Base-by-base conservation (phyloP, 2,329 filamentous ascomycete species). In the Aspergillus persii region DNA sequence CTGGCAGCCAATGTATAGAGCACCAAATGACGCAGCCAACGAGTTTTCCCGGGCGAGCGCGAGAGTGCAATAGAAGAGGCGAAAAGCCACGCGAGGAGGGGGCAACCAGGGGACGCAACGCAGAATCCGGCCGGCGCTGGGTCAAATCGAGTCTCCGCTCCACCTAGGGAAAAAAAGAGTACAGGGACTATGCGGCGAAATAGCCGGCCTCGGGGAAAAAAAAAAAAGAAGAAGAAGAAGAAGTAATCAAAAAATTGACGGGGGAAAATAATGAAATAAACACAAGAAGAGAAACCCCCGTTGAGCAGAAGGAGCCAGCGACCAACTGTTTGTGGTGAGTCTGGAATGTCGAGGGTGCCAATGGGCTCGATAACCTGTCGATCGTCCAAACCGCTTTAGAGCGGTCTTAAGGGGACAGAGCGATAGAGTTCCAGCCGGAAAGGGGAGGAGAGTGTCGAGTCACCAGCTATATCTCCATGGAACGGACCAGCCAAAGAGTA, bases 351-450 rank as follows among this genome's bases (percentile, higher is more conserved):
- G 60, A 26, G 59, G 58, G 60, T 49, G 50, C 53, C 56, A 56
- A 61, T 53, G 56, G 54, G 62, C 60, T 59, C 18, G 18, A 23
- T 23, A 23, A 59, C 56, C 52, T 59, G 60, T 63, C 65, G 57
- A 63, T 62, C 57, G 56, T 41, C 60, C 54, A 59, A 63, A 57
- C 48, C 54, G 59, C 58, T 58, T 23, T 60, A 56, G 51, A 44
- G 60, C 57, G 51, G 61, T 66, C 18, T 68, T 66, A 66, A 66
- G 64, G 63, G 66, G 66, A 66, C 62, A 59, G 62, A 58, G 66
- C 63, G 60, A 68, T 63, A 58, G 57, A 60, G 18, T 61, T 63
- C 63, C 58, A 61, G 49, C 62, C 63, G 64, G 64, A 61, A 66
- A 67, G 39, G 29, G 39, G 26, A 47, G 44, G n/a, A 54, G 49